Evolutionary conservation across 2,329 filamentous ascomycete genomes (phyloP), one percentile per base, ranked within the genome.

Genomic region (Claviceps sp.): DNA sequence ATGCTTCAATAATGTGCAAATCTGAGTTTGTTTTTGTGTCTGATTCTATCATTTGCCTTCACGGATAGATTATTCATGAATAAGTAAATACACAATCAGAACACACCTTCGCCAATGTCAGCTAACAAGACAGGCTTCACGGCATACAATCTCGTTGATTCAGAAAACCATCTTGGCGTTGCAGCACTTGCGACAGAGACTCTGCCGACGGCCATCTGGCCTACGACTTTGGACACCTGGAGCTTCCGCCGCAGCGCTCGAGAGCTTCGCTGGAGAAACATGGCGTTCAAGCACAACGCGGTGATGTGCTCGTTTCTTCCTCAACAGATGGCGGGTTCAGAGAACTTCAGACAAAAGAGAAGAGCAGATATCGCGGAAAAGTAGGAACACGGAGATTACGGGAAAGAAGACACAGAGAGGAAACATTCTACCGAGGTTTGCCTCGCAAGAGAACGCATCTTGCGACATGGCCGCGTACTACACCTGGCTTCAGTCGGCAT

Each of bases 31-130:
- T 30, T 30, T 11, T 30, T 30, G 30, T 30, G 3, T 30, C 9
- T 34, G 30, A 9, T 11, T 34, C 9, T 34, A 34, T 4, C 30
- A 34, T 34, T 11, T 34, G 30, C 9, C 9, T 34, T 34, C 9
- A 11, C 9, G 9, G 3, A 34, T 4, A 34, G 30, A 11, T 34
- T 3, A n/a, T n/a, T n/a, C n/a, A n/a, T n/a, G n/a, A 11, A 11
- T 11, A 4, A 11, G 30, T 34, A 34, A 34, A 34, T 11, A 34
- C 30, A 34, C 30, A 30, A 30, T 16, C 7, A 16, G 13, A 34
- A n/a, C 70, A 56, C 60, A 85, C 86, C 86, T 75, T 94, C 88
- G 49, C 88, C 88, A 67, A 94, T 93, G 63, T 94, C 88, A 56
- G 88, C 87, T 54, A 94, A 70, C 42, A 91, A 62, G 54, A 93